phyloP scores from a whole-genome alignment of 2,329 filamentous ascomycete genomes.

The Fusarium pseudograminearum region DNA sequence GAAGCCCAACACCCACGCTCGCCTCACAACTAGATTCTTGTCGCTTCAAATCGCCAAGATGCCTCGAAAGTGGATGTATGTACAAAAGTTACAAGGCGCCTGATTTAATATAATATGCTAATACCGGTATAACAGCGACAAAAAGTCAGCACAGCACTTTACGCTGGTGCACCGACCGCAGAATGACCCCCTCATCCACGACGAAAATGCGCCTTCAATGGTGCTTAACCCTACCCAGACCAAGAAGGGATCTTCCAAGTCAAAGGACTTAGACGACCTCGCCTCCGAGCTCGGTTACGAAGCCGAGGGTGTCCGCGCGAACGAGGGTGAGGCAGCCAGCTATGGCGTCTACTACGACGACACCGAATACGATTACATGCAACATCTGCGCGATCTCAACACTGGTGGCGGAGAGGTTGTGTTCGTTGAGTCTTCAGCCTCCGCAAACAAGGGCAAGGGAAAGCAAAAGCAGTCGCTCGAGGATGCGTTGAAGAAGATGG shows the following conservation, averaged over 20 bases:
- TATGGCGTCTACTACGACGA: constrained; percentile 97
- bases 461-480: constrained; percentile 84
- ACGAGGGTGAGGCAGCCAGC: constrained; percentile 96
- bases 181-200: constrained; percentile 97
- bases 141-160: constrained; percentile 93
- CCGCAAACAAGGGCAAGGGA: constrained; percentile 75
- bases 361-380: constrained; percentile 98
- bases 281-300: constrained; percentile 79
- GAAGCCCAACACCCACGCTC: constrained; percentile 46
- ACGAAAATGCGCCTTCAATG: constrained; percentile 88
- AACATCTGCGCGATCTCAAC: constrained; percentile 93
- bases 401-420: constrained; percentile 78
- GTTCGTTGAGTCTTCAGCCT: constrained; percentile 80
- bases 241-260: constrained; percentile 55
- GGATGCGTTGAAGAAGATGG: constrained; percentile 78
- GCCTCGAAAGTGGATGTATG: constrained; percentile 51
- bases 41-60: constrained; percentile 63
- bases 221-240: constrained; percentile 79
- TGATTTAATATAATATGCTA: constrained; percentile 6
- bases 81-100: background rate
- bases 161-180: constrained; percentile 95
- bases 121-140: constrained; percentile 65
- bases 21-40: constrained; percentile 28
- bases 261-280: constrained; percentile 80
- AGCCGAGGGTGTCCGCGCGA: constrained; percentile 75